Conservation (phyloP, 2,329 filamentous ascomycete species). For the Blumeria hordei region DNA sequence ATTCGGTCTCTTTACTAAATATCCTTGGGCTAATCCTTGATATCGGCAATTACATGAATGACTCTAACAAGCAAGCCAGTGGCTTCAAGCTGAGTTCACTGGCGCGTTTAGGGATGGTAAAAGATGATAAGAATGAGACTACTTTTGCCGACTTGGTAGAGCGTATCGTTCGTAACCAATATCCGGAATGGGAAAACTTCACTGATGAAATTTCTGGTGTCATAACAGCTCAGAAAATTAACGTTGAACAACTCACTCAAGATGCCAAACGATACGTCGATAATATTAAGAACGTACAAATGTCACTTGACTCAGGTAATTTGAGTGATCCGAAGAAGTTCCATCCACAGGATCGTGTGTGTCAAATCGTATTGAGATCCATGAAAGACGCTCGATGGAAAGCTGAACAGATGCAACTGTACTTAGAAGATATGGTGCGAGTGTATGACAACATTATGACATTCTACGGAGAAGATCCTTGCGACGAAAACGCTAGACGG, state of each 20-base stretch:
- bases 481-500: conserved; percentile 74
- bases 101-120: conserved; percentile 83
- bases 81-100: conserved; percentile 96
- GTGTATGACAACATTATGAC: conserved; percentile 89
- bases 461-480: conserved; percentile 85
- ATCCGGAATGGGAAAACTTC: conserved; percentile 85
- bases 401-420: conserved; percentile 84
- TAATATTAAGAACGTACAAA: conserved; percentile 84
- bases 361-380: conserved; percentile 66
- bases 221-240: conserved; percentile 62
- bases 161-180: conserved; percentile 86
- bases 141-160: conserved; percentile 91
- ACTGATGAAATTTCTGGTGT: conserved; percentile 64
- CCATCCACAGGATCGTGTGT: conserved; percentile 88
- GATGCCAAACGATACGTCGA: conserved; percentile 86
- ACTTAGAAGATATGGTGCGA: conserved; percentile 76
- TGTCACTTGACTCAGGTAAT: conserved; percentile 77
- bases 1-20: conserved; percentile 86
- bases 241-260: conserved; percentile 69
- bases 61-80: conserved; percentile 90
- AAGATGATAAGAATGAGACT: conserved; percentile 96
- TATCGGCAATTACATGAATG: conserved; percentile 99
- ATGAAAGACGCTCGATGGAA: conserved; percentile 97
- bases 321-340: conserved; percentile 93
- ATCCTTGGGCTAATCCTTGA: conserved; percentile 88